Evolutionary conservation across 2,329 filamentous ascomycete species (phyloP), one percentile per base, ranked within the genome.

Genomic region (Macrophomina phaseolina): DNA sequence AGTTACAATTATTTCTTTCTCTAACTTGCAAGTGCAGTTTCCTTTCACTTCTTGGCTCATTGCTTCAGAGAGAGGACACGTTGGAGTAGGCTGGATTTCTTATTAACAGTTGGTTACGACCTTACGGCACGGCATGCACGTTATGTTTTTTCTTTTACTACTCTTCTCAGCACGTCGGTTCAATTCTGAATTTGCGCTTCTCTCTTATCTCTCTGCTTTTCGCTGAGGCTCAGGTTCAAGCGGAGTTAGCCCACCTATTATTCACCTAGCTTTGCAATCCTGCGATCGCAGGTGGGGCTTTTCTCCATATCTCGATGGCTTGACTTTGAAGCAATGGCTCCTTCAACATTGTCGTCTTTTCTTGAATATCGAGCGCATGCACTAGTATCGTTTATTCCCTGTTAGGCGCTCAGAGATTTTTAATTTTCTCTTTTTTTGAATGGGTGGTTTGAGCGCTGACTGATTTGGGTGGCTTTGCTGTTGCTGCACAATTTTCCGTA

Each of bases 61-160:
- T 23, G 36, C 48, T 42, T 60, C 40, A 23, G n/a, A 52, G 61
- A n/a, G 46, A 63, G 18, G 46, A 51, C 28, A 53, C 16, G 48
- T 53, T 64, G 42, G 58, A 62, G 32, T 36, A 18, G 18, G 58
- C 45, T 64, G 34, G 46, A 18, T 64, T 60, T 42, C 48, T 45
- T 45, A 51, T 23, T 28, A 18, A 28, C 56, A 48, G 46, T 49
- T 62, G 46, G 45, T 64, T 64, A 64, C 34, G 61, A 64, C 61
- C 61, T 64, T 38, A 64, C n/a, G 61, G 61, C 61, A 48, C 48
- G 61, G 48, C 61, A 64, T 64, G 61, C 49, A 64, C 48, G 61
- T 64, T 64, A 64, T 53, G 46, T 52, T 53, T 64, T 64, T 34
- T 30, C 23, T 14, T 64, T 52, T 52, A 9, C 3, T 52, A 40